phyloP scores from a whole-genome alignment of 2,329 filamentous ascomycete genomes.

The Calonectria honghensis region DNA sequence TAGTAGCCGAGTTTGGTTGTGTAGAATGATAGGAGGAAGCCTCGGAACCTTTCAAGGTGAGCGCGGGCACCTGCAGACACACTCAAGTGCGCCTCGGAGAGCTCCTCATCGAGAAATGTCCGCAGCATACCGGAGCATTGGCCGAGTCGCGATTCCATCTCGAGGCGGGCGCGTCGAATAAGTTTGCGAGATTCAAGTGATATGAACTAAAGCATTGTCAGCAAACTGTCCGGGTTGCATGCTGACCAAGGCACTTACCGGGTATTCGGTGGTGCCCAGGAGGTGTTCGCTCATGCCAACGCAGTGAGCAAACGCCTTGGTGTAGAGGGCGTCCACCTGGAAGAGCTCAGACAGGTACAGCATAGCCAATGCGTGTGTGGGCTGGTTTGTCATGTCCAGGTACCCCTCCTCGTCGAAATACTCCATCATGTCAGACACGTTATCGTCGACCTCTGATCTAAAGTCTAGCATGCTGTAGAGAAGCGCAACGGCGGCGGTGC shows the following conservation, averaged over 20 bases:
- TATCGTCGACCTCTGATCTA: conserved; percentile 72
- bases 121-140: conserved; percentile 75
- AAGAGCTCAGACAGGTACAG: conserved; percentile 81
- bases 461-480: conserved; percentile 79
- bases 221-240: conserved; percentile 39
- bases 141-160: conserved; percentile 79
- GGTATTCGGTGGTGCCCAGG: conserved; percentile 74
- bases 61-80: conserved; percentile 75
- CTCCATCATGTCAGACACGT: conserved; percentile 75
- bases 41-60: conserved; percentile 84
- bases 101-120: conserved; percentile 82
- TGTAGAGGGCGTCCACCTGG: conserved; percentile 78
- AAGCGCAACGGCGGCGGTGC: conserved; percentile 78
- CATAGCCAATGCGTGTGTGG: conserved; percentile 80
- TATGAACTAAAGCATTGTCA: conserved; percentile 64
- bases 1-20: conserved; percentile 81
- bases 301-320: conserved; percentile 85
- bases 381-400: conserved; percentile 77
- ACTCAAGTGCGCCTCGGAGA: conserved; percentile 80
- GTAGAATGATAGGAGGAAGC: conserved; percentile 81
- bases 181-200: conserved; percentile 76
- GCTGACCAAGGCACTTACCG: conserved; percentile 65
- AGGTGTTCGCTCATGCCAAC: conserved; percentile 84
- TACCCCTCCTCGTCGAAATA: conserved; percentile 84
- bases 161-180: conserved; percentile 76